These are phyloP conservation scores for Globisporangium yorkense DNA, from an alignment of 352 stramenopile genomes.

Conservation along the genomic window DNA sequence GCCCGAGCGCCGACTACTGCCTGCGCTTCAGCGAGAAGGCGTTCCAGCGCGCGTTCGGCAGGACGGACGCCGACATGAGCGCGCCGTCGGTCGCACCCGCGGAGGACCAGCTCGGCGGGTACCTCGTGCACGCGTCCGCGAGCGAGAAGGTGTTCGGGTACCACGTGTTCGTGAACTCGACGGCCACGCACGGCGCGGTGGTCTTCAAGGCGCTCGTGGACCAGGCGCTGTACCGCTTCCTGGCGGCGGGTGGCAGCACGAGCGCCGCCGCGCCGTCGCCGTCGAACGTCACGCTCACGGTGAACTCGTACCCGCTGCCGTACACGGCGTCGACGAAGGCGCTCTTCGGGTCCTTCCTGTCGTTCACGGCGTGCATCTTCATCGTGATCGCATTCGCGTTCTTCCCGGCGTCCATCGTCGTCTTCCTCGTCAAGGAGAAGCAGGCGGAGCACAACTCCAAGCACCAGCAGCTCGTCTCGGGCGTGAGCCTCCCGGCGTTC, in stretches of 20 bases:
- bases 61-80: constrained; percentile 61
- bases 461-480: constrained; percentile 94
- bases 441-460: constrained; percentile 90
- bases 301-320: constrained; percentile 44
- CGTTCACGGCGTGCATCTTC: constrained; percentile 76
- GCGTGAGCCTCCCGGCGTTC: constrained; percentile 89
- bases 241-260: constrained; percentile 35
- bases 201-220: constrained; percentile 57
- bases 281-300: constrained; percentile 27
- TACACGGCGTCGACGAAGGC: constrained; percentile 33
- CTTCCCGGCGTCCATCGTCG: constrained; percentile 87
- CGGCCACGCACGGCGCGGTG: constrained; percentile 28
- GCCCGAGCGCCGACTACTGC: constrained; percentile 24
- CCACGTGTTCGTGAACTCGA: constrained; percentile 48
- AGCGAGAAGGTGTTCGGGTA: constrained; percentile 36
- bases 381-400: constrained; percentile 90
- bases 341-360: constrained; percentile 42
- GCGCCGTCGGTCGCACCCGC: constrained; percentile 37
- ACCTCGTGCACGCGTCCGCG: constrained; percentile 25
- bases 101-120: constrained; percentile 30
- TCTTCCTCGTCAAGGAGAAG: constrained; percentile 94
- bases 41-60: constrained; percentile 15
- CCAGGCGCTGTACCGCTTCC: constrained; percentile 39
- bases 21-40: constrained; percentile 23
- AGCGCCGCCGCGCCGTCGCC: not conserved